phyloP scores from a whole-genome alignment of 2,329 filamentous ascomycete species.

The Pseudovirgaria hyperparasitica region DNA sequence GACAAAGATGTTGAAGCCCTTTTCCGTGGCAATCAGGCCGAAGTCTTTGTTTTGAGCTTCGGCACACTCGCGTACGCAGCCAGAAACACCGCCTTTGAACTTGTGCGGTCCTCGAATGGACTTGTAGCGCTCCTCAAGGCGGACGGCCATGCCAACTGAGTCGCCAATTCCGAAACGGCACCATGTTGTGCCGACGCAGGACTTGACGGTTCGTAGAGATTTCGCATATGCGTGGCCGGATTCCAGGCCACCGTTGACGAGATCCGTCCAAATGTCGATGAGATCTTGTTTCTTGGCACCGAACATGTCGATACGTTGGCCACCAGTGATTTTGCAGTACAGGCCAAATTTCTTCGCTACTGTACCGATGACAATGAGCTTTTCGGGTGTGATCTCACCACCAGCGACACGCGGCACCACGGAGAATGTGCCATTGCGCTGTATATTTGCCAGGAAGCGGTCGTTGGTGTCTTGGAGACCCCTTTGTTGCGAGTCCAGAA shows the following conservation, averaged over 20 bases:
- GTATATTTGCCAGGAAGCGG: constrained; percentile 76
- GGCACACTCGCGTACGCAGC: constrained; percentile 84
- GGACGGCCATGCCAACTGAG: constrained; percentile 80
- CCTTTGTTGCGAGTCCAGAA: constrained; percentile 58
- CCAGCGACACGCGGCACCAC: constrained; percentile 73
- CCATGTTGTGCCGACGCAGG: constrained; percentile 84
- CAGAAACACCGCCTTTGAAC: constrained; percentile 80
- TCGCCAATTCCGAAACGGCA: constrained; percentile 82
- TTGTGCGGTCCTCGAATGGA: constrained; percentile 82
- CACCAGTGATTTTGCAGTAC: constrained; percentile 87
- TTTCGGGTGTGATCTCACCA: constrained; percentile 79
- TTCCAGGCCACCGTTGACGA: constrained; percentile 78
- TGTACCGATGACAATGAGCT: constrained; percentile 68
- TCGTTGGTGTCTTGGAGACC: constrained; percentile 88
- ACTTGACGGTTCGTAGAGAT: constrained; percentile 78
- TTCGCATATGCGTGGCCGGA: constrained; percentile 87
- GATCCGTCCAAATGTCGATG: constrained; percentile 64
- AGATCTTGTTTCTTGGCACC: constrained; percentile 82
- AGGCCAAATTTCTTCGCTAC: constrained; percentile 75
- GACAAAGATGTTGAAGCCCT: constrained; percentile 87
- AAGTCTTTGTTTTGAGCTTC: constrained; percentile 93
- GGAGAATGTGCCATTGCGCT: constrained; percentile 82
- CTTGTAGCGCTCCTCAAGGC: constrained; percentile 84
- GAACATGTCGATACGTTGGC: constrained; percentile 87
- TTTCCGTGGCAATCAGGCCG: constrained; percentile 81